phyloP scores from a whole-genome alignment of 768 basidiomycete genomes.

The Harrya chromipes region DNA sequence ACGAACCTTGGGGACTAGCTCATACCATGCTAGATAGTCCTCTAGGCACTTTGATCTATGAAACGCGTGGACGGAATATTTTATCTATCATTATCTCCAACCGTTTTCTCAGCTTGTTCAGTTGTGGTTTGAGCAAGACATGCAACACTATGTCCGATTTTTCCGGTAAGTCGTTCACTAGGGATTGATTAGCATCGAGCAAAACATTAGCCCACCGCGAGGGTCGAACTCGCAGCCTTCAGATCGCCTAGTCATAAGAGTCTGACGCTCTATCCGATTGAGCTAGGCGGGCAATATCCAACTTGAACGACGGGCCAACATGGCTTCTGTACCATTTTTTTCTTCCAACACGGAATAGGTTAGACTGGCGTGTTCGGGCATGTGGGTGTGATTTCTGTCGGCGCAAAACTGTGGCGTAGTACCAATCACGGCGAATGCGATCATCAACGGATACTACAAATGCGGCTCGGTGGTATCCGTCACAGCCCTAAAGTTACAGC shows the following conservation, averaged over 20 bases:
- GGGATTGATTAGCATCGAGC: background rate
- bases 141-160: too few relatives aligned
- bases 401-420: constrained; percentile 26
- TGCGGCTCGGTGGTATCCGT: constrained; percentile 11
- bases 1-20: constrained; percentile 5
- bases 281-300: constrained; percentile 51
- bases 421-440: constrained; percentile 8
- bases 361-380: background rate
- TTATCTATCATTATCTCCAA: constrained; percentile 24
- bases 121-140: background rate
- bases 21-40: constrained; percentile 2
- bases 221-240: constrained; percentile 65
- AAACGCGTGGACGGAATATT: constrained; percentile 13
- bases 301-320: too few relatives aligned
- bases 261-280: constrained; percentile 69
- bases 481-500: constrained; percentile 17
- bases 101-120: background rate
- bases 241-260: constrained; percentile 52
- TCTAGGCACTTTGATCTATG: constrained; percentile 7
- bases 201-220: constrained; percentile 54
- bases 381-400: constrained; percentile 10
- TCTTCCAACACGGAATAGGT: too few relatives aligned
- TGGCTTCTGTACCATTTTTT: too few relatives aligned
- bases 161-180: too few relatives aligned
- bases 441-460: constrained; percentile 2